Evolutionary conservation across 495 filamentous ascomycete species (phyloP).

Genomic region (Parathielavia hyrcaniae): DNA sequence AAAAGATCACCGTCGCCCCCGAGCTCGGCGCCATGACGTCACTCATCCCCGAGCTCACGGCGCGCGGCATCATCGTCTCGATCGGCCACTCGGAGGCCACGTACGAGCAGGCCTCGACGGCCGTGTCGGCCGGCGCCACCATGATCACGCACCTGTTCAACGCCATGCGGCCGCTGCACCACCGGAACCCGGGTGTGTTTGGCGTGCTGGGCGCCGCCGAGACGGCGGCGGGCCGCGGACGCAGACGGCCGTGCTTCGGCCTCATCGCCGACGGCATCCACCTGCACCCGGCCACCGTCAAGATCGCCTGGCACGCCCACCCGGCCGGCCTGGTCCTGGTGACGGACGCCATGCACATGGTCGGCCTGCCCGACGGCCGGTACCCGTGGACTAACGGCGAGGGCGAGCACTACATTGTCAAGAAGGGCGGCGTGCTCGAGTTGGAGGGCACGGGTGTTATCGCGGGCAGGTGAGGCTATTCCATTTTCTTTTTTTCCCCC

Average conservation of each 20-base stretch:
- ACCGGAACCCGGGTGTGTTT: slow-evolving; percentile 79
- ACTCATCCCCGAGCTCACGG: slow-evolving; percentile 54
- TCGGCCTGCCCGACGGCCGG: slow-evolving; percentile 65
- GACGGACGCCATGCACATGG: slow-evolving; percentile 60
- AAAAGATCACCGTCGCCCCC: slow-evolving; percentile 74
- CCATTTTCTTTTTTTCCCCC: background rate
- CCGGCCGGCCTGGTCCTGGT: slow-evolving; percentile 59
- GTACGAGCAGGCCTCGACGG: slow-evolving; percentile 63
- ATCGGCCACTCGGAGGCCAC: slow-evolving; percentile 80
- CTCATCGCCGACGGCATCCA: slow-evolving; percentile 64
- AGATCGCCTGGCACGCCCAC: slow-evolving; percentile 57
- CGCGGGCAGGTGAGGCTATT: slow-evolving; percentile 52
- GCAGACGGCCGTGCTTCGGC: slow-evolving; percentile 54
- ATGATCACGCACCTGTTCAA: slow-evolving; percentile 92
- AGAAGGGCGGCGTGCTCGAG: slow-evolving; percentile 59
- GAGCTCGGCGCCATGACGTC: slow-evolving; percentile 60
- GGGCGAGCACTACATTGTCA: slow-evolving; percentile 50
- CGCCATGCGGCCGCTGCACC: slow-evolving; percentile 78
- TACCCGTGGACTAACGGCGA: slow-evolving; percentile 78
- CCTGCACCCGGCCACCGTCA: slow-evolving; percentile 57
- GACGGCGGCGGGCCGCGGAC: too few species aligned
- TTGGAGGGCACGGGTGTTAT: slow-evolving; percentile 66
- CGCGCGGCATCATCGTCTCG: slow-evolving; percentile 59
- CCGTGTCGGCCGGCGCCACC: slow-evolving; percentile 61
- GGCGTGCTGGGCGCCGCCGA: slow-evolving; percentile 57